These are phyloP conservation scores for Melanogaster broomeanus DNA, from an alignment of 768 basidiomycete genomes.

Conservation along the genomic window DNA sequence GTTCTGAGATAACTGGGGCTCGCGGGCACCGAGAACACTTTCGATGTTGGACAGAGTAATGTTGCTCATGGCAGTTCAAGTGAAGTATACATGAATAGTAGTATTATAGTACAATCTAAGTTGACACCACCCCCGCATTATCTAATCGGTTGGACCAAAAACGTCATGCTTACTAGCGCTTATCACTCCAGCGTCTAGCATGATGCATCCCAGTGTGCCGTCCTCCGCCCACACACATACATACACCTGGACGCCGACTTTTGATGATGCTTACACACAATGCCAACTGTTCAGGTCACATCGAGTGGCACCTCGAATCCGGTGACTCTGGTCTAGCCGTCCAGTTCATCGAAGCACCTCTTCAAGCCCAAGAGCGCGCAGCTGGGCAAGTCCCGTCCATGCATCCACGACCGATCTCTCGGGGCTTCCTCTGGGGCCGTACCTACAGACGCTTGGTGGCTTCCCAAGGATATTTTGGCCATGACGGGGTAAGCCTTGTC, in stretches of 20 bases:
- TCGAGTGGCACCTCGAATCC: constrained; percentile 85
- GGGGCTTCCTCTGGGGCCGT: constrained; percentile 70
- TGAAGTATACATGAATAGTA: too few relatives aligned
- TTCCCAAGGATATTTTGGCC: constrained; percentile 69
- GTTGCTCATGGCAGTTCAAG: constrained; percentile 7
- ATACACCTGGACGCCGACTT: too few relatives aligned
- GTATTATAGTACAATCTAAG: too few relatives aligned
- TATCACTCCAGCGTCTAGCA: too few relatives aligned
- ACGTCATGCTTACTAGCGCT: too few relatives aligned
- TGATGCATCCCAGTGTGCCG: too few relatives aligned
- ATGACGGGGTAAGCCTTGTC: constrained; percentile 66
- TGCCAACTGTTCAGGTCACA: constrained; percentile 54
- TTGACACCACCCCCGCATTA: too few relatives aligned
- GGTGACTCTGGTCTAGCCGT: constrained; percentile 88
- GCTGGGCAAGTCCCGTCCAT: too few relatives aligned
- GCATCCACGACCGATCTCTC: constrained; percentile 66
- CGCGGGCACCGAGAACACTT: constrained; percentile 12
- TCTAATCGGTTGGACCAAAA: too few relatives aligned
- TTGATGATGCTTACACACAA: too few relatives aligned
- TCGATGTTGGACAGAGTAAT: constrained; percentile 19
- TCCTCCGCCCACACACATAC: too few relatives aligned
- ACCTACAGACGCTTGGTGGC: constrained; percentile 75
- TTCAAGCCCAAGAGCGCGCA: constrained; percentile 62
- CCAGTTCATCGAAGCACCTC: constrained; percentile 82
- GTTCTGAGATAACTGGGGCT: constrained; percentile 9